phyloP scores from a whole-genome alignment of 495 filamentous ascomycete genomes.

The Penicillium psychrofluorescens region DNA sequence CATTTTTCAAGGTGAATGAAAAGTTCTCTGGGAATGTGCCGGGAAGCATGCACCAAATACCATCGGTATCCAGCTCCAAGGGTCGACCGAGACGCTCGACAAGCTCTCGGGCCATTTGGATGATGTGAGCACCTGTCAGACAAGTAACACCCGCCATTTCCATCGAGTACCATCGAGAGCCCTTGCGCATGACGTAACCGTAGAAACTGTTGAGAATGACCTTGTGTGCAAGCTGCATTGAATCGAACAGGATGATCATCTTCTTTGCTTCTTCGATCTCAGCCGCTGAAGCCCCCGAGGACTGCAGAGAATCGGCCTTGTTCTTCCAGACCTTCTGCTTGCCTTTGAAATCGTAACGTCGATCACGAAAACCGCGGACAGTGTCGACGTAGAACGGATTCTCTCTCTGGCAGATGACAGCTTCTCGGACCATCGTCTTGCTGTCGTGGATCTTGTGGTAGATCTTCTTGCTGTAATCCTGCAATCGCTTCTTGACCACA shows the following conservation, averaged over 20 bases:
- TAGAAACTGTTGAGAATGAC: slow-evolving; percentile 99
- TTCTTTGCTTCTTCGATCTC: slow-evolving; percentile 96
- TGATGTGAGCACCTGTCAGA: slow-evolving; percentile 92
- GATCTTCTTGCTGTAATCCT: slow-evolving; percentile 94
- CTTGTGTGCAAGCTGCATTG: slow-evolving; percentile 93
- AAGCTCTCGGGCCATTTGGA: slow-evolving; percentile 90
- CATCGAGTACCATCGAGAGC: slow-evolving; percentile 98
- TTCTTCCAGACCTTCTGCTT: slow-evolving; percentile 98
- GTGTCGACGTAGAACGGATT: slow-evolving; percentile 99
- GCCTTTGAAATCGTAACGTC: slow-evolving; percentile 96
- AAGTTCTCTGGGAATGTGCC: slow-evolving; percentile 97
- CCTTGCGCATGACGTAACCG: slow-evolving; percentile 98
- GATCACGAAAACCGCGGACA: slow-evolving; percentile 89
- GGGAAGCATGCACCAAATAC: slow-evolving; percentile 99
- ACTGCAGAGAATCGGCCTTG: slow-evolving; percentile 81
- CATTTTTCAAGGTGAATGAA: slow-evolving; percentile 84
- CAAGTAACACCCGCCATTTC: slow-evolving; percentile 99
- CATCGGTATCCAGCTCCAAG: slow-evolving; percentile 96
- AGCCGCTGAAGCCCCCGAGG: slow-evolving; percentile 61
- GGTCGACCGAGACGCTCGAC: slow-evolving; percentile 92
- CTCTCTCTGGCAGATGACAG: slow-evolving; percentile 96
- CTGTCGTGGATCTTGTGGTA: slow-evolving; percentile 99
- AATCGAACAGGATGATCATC: slow-evolving; percentile 96
- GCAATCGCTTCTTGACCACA: slow-evolving; percentile 78
- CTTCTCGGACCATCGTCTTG: slow-evolving; percentile 87